Percentiles rank a stretch among this genome's conserved stretches.
Evolutionary conservation across 192 early-diverging fungal species (phyloP).

Genomic region (Backusella morwellensis): DNA sequence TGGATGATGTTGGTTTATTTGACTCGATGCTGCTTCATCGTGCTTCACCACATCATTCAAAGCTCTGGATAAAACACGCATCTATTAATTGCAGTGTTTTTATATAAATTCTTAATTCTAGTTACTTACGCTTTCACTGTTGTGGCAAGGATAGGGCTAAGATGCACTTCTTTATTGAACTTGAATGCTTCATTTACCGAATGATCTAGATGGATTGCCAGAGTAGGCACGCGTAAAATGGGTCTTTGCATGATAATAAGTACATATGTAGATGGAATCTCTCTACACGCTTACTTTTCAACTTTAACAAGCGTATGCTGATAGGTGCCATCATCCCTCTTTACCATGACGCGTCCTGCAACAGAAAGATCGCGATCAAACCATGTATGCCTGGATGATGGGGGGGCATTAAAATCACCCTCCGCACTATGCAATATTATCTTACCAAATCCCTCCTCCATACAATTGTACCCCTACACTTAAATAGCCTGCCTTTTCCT

Average conservation of each 20-base stretch:
- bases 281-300: slow-evolving; percentile 42
- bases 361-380: slow-evolving; percentile 97
- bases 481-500: slow-evolving; percentile 79
- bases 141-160: slow-evolving; percentile 84
- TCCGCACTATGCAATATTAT: neutral
- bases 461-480: slow-evolving; percentile 91
- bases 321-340: slow-evolving; percentile 62
- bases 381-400: slow-evolving; percentile 73
- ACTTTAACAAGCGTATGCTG: slow-evolving; percentile 75
- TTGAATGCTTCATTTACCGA: slow-evolving; percentile 75
- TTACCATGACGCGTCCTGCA: slow-evolving; percentile 90
- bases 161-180: slow-evolving; percentile 93
- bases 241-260: slow-evolving; percentile 45
- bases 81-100: neutral
- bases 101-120: neutral
- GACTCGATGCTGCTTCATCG: neutral
- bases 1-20: slow-evolving; percentile 72
- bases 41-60: slow-evolving; percentile 22
- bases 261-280: neutral
- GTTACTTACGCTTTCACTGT: slow-evolving; percentile 51
- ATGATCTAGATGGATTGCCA: slow-evolving; percentile 95
- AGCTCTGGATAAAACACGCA: slow-evolving; percentile 1
- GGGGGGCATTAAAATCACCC: neutral
- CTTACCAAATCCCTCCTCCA: slow-evolving; percentile 89
- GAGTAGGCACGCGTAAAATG: slow-evolving; percentile 91